Percentiles rank a stretch among this genome's conserved stretches.
Conservation (phyloP, 208 protist species). For the Wallacemonas sp. region DNA sequence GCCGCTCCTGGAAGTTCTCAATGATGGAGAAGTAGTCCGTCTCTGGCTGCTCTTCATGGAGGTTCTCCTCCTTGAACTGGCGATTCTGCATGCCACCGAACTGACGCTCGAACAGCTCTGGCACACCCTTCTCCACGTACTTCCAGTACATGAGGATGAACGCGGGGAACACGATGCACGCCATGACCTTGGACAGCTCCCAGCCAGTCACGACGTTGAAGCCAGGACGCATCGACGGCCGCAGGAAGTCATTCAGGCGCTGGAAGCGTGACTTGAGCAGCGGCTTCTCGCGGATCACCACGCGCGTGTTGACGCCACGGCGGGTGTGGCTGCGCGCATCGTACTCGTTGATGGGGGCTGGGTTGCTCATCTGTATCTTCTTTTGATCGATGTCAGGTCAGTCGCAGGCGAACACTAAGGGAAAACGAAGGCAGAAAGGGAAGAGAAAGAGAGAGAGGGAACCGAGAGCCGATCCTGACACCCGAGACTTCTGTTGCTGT, state of each 20-base stretch:
- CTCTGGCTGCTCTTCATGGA: constrained; percentile 42
- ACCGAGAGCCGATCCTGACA: no score
- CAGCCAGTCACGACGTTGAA: constrained; percentile 66
- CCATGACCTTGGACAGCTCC: constrained; percentile 79
- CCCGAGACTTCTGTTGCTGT: no score
- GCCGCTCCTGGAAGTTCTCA: constrained; percentile 70
- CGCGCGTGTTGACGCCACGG: constrained; percentile 47
- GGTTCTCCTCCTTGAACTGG: constrained; percentile 68
- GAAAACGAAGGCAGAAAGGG: not conserved
- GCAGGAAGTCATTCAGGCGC: constrained; percentile 58
- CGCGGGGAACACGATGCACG: constrained; percentile 73
- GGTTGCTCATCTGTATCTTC: constrained; percentile 55
- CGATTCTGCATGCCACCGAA: constrained; percentile 78
- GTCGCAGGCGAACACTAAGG: not conserved
- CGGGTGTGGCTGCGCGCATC: constrained; percentile 69
- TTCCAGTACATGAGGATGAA: constrained; percentile 87
- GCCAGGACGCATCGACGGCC: constrained; percentile 58
- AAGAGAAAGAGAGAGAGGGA: constrained; percentile 16
- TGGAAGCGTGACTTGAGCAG: constrained; percentile 74
- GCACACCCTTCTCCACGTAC: constrained; percentile 62
- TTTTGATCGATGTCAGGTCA: no score
- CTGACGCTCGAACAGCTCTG: constrained; percentile 76
- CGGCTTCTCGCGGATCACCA: constrained; percentile 81
- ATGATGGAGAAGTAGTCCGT: constrained; percentile 88
- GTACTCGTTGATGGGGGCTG: constrained; percentile 67